Evolutionary conservation across 257 asterid species (phyloP).

Genomic region (Sherardia arvensis): DNA sequence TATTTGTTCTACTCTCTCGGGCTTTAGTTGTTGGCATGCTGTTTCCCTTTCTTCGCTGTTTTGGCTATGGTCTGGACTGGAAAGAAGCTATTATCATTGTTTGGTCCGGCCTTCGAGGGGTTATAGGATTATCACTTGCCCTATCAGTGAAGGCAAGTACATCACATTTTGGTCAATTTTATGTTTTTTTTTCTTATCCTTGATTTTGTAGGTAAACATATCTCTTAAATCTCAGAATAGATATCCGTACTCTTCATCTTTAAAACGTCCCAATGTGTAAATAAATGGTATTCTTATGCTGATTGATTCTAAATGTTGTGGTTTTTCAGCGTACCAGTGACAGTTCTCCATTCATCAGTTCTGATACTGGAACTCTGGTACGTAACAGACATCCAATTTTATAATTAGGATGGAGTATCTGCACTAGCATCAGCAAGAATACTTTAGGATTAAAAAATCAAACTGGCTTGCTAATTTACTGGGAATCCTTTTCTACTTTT

Average conservation of each 20-base stretch:
- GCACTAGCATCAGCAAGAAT: too few relatives aligned
- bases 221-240: too few relatives aligned
- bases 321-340: constrained; percentile 74
- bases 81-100: constrained; percentile 82
- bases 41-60: constrained; percentile 65
- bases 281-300: constrained; percentile 10
- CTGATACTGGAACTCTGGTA: constrained; percentile 89
- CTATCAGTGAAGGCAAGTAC: constrained; percentile 70
- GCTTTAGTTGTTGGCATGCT: constrained; percentile 54
- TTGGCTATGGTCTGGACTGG: constrained; percentile 94
- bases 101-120: constrained; percentile 98
- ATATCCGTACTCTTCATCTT: too few relatives aligned
- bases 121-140: constrained; percentile 76
- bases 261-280: too few relatives aligned
- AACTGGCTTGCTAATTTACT: constrained; percentile 4
- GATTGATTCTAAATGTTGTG: too few relatives aligned
- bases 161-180: background rate
- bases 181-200: background rate
- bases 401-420: too few relatives aligned
- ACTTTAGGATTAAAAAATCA: background rate
- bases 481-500: constrained; percentile 9
- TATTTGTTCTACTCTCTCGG: constrained; percentile 68
- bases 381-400: constrained; percentile 7
- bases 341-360: constrained; percentile 43
- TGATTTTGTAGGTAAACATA: too few relatives aligned